These are phyloP conservation scores for Sclerotinia sclerotiorum DNA, from an alignment of 2,329 filamentous ascomycete species.

Conservation along the genomic window DNA sequence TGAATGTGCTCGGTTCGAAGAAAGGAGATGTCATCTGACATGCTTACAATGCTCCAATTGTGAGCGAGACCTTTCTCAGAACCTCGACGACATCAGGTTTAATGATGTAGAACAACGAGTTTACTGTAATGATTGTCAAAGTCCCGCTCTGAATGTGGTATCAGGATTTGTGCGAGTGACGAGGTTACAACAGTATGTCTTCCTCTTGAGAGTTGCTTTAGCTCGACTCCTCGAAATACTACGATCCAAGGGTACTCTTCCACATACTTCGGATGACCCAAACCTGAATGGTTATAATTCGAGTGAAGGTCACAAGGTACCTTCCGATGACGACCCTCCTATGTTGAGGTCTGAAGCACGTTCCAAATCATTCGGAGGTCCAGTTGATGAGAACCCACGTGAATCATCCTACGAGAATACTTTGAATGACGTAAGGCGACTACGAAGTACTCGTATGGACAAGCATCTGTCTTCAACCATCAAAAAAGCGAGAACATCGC, in stretches of 20 bases:
- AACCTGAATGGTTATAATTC: conserved; percentile 66
- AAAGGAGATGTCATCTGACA: conserved; percentile 78
- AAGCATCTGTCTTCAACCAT: conserved; percentile 92
- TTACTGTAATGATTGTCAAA: conserved; percentile 68
- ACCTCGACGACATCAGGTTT: conserved; percentile 69
- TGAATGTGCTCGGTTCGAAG: conserved; percentile 75
- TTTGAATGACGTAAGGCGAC: conserved; percentile 86
- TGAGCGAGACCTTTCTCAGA: conserved; percentile 67
- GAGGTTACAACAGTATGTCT: conserved; percentile 91
- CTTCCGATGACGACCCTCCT: conserved; percentile 50
- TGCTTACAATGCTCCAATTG: conserved; percentile 75
- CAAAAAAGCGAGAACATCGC: conserved; percentile 83
- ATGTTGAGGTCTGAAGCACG: conserved; percentile 64
- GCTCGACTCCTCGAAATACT: conserved; percentile 86
- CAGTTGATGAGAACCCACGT: conserved; percentile 57
- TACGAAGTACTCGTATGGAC: conserved; percentile 91
- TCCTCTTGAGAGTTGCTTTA: conserved; percentile 86
- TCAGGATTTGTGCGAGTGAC: conserved; percentile 73
- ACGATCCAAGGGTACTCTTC: conserved; percentile 76
- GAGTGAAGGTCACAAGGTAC: conserved; percentile 59
- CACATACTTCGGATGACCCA: conserved; percentile 72
- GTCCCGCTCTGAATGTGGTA: conserved; percentile 53
- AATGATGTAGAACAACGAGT: conserved; percentile 66
- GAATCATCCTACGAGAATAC: conserved; percentile 90
- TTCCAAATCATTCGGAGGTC: conserved; percentile 71